Evolutionary conservation across 164 flowering plant genomes (phyloP).

Genomic region (Piper betle): DNA sequence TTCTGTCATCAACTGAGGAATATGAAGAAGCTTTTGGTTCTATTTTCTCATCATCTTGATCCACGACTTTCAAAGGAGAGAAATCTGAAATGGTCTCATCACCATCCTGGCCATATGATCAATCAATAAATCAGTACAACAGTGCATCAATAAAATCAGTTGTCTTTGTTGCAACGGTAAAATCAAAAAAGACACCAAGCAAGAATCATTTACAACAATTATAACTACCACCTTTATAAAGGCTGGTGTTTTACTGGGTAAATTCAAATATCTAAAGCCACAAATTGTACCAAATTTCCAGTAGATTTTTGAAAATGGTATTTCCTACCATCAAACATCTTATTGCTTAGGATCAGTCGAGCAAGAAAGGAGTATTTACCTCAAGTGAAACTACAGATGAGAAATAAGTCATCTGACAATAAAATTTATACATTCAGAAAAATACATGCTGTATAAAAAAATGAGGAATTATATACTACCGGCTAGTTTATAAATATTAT

Average conservation of each 20-base stretch:
- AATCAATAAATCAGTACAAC: not conserved
- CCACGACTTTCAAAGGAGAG: not conserved
- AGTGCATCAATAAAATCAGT: not conserved
- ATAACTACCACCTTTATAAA: conserved; percentile 2
- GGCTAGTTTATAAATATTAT: too few relatives aligned
- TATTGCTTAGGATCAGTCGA: too few relatives aligned
- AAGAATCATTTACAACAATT: not conserved
- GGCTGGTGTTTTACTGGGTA: conserved; percentile 3
- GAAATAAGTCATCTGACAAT: too few relatives aligned
- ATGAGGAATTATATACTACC: too few relatives aligned
- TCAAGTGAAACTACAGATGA: too few relatives aligned
- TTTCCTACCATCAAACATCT: not conserved
- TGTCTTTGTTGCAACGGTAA: not conserved
- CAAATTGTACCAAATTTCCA: not conserved
- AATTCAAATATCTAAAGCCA: too few relatives aligned
- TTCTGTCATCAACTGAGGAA: not conserved
- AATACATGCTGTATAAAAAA: too few relatives aligned
- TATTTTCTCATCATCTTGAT: not conserved
- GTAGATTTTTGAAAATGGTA: not conserved
- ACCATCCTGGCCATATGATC: not conserved
- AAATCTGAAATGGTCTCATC: not conserved
- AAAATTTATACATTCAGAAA: too few relatives aligned
- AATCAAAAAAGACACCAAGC: not conserved
- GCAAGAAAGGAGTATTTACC: too few relatives aligned
- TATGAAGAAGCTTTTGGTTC: not conserved